A percentile compares a stretch with the other conserved stretches of the same genome.
Conservation (phyloP, 129 eudicot species). For the Glebionis coronaria region DNA sequence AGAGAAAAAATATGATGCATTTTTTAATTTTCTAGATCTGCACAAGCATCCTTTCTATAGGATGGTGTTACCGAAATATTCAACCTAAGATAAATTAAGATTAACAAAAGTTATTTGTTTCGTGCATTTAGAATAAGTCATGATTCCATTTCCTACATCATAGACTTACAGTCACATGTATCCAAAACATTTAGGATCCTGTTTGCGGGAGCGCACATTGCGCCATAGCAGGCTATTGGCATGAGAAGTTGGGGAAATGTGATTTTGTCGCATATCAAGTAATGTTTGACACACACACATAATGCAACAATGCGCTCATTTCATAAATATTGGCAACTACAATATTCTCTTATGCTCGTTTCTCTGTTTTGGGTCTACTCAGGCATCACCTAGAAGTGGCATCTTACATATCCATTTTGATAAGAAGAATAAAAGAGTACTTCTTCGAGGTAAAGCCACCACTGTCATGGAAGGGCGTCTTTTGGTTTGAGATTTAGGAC, state of each 20-base stretch:
- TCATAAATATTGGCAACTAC: not conserved
- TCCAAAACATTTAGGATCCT: slow-evolving; percentile 50
- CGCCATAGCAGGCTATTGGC: slow-evolving; percentile 75
- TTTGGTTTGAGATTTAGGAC: slow-evolving; percentile 40
- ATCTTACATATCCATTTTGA: slow-evolving; percentile 59
- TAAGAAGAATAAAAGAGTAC: slow-evolving; percentile 59
- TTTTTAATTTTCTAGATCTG: too few relatives aligned
- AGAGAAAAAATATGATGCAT: too few relatives aligned
- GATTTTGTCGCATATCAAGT: slow-evolving; percentile 70
- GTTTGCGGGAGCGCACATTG: slow-evolving; percentile 88
- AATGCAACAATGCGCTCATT: too few relatives aligned
- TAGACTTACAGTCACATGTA: too few relatives aligned
- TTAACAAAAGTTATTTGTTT: too few relatives aligned
- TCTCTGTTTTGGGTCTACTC: slow-evolving; percentile 6
- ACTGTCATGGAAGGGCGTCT: slow-evolving; percentile 77
- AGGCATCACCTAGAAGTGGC: slow-evolving; percentile 88
- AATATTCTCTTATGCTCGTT: not conserved
- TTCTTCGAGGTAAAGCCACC: slow-evolving; percentile 63
- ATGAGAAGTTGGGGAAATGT: slow-evolving; percentile 62
- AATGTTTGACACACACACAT: not conserved
- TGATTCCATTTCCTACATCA: too few relatives aligned
- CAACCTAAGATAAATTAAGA: too few relatives aligned
- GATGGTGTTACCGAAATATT: too few relatives aligned
- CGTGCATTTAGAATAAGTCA: too few relatives aligned
- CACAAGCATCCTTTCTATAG: too few relatives aligned